phyloP scores from a whole-genome alignment of 345 rosid genomes.

The Euclidium syriacum region DNA sequence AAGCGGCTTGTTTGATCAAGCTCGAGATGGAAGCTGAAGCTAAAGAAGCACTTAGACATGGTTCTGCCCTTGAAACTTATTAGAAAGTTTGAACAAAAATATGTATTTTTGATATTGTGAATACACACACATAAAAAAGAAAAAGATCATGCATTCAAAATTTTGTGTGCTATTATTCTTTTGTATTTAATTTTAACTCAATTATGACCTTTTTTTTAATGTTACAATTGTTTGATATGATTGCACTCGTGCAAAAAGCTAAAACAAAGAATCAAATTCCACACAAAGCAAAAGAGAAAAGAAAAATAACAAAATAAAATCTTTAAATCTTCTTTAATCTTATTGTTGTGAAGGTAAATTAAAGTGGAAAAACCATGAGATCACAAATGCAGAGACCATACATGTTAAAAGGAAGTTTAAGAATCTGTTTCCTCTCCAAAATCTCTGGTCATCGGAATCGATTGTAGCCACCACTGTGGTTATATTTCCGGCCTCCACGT shows the following conservation, averaged over 20 bases:
- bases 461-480: constrained; percentile 6
- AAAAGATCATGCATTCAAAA: not conserved
- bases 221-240: constrained; percentile 26
- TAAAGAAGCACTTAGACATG: constrained; percentile 73
- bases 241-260: constrained; percentile 39
- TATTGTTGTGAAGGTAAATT: constrained; percentile 33
- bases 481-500: constrained; percentile 31
- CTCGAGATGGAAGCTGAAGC: constrained; percentile 85
- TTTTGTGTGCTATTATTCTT: not conserved
- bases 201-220: constrained; percentile 1
- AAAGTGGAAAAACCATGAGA: constrained; percentile 37
- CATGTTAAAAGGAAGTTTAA: constrained; percentile 31
- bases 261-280: constrained; percentile 29
- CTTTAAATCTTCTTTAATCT: constrained; percentile 6
- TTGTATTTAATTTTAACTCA: not conserved
- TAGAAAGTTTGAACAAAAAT: not conserved
- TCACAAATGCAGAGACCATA: constrained; percentile 34
- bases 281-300: constrained; percentile 28
- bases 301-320: not conserved
- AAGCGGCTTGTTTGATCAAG: constrained; percentile 73
- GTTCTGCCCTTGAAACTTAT: constrained; percentile 53
- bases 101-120: not conserved
- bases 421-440: constrained; percentile 73
- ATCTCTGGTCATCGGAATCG: constrained; percentile 50
- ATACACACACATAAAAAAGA: constrained; percentile 30